Evolutionary conservation across 1,139 yeast species (phyloP), one percentile per base, ranked within the genome.

Genomic region (Yamadazyma dendronema): DNA sequence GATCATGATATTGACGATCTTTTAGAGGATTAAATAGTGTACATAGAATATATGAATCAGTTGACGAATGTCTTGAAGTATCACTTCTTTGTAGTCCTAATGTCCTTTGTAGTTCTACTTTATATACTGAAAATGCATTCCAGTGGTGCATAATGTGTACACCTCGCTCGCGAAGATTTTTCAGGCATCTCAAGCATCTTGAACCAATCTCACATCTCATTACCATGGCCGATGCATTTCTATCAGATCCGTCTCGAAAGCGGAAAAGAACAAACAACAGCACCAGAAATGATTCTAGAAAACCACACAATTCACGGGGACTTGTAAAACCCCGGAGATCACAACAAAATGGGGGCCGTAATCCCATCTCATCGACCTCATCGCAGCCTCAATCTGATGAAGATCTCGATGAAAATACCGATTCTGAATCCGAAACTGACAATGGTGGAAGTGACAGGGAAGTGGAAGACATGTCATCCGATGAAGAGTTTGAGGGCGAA

Each of bases 401-500:
- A 16, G 12, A 10, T 11, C 13, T 10, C 13, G 31, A 28, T 10
- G 16, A 17, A 16, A 15, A 28, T 17, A 9, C 6, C 29, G 29
- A 27, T 9, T 13, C 16, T 19, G 22, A 19, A 9, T 10, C 13
- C 13, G 73, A 61, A 14, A 47, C 59, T 12, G 67, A 62, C 17
- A 6, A 19, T 9, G 67, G 65, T 22, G 65, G 25, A 4, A 44
- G 50, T 13, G 70, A 58, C 4, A 65, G 52, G 11, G 39, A 39
- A 21, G 77, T 66, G 30, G 76, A 68, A 30, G 70, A 68, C 36
- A 43, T 66, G 28, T 79, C 76, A 11, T 78, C 84, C 6, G 90
- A 81, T 35, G 89, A 81, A 50, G 92, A 82, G 49, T 79, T 80
- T 48, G 79, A 69, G 17, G 74, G 72, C 21, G 98, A 92, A 59